Percentiles rank a stretch among this genome's conserved stretches.
phyloP scores from a whole-genome alignment of 2,329 filamentous ascomycete genomes.

The Aaosphaeria arxii region DNA sequence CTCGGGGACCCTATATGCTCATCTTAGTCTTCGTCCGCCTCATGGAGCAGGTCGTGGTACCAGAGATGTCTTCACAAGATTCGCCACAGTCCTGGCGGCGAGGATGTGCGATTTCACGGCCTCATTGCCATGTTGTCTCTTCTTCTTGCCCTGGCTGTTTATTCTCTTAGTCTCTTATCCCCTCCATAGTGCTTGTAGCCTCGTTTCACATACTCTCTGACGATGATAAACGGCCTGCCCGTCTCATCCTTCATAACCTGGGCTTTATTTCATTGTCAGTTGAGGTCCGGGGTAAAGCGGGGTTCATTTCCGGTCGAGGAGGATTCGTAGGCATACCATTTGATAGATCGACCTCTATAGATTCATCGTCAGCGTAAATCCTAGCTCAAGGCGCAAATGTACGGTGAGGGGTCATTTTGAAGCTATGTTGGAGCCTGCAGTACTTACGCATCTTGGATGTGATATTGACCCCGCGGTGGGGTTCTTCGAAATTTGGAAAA shows the following conservation, averaged over 20 bases:
- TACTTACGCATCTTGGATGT: slow-evolving; percentile 41
- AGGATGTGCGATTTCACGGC: slow-evolving; percentile 98
- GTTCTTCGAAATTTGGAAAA: neutral
- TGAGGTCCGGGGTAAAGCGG: slow-evolving; percentile 9
- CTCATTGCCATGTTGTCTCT: slow-evolving; percentile 92
- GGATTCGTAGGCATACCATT: slow-evolving; percentile 60
- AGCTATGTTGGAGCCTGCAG: slow-evolving; percentile 16
- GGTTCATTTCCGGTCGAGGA: slow-evolving; percentile 3
- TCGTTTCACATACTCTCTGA: slow-evolving; percentile 74
- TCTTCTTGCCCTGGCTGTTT: slow-evolving; percentile 89
- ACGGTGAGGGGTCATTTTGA: neutral
- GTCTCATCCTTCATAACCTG: slow-evolving; percentile 94
- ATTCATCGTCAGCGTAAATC: slow-evolving; percentile 21
- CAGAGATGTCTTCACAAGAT: slow-evolving; percentile 95
- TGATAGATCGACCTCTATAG: slow-evolving; percentile 73
- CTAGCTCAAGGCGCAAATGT: neutral
- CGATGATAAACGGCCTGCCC: slow-evolving; percentile 95
- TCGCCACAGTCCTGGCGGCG: slow-evolving; percentile 91
- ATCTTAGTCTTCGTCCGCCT: slow-evolving; percentile 8
- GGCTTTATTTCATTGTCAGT: slow-evolving; percentile 44
- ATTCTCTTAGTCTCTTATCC: slow-evolving; percentile 20
- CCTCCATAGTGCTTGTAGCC: neutral
- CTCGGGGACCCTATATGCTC: slow-evolving; percentile 68
- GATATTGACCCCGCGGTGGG: slow-evolving; percentile 7
- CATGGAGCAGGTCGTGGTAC: slow-evolving; percentile 32